Evolutionary conservation across 2,329 filamentous ascomycete genomes (phyloP).

Genomic region (Colletotrichum sp.): DNA sequence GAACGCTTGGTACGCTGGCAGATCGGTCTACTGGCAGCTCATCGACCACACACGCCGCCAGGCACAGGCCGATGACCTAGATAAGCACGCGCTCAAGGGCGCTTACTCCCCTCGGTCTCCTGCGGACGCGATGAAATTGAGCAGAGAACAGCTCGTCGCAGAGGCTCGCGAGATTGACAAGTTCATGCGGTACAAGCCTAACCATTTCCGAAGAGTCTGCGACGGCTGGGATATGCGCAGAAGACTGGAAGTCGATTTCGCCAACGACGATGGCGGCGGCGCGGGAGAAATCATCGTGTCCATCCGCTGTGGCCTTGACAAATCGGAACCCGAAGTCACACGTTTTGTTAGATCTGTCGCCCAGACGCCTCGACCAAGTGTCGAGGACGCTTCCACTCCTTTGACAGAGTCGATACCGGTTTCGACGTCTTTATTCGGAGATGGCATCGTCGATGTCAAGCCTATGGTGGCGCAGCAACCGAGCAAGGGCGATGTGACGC

Average conservation of each 20-base stretch:
- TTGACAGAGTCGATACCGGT: not conserved
- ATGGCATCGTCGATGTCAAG: not conserved
- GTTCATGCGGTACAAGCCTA: constrained; percentile 74
- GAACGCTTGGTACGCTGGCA: constrained; percentile 80
- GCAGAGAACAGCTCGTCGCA: constrained; percentile 70
- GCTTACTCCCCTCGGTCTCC: constrained; percentile 84
- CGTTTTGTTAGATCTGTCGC: constrained; percentile 46
- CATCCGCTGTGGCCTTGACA: constrained; percentile 73
- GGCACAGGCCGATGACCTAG: constrained; percentile 75
- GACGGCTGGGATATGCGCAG: constrained; percentile 93
- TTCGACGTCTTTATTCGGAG: constrained; percentile 33
- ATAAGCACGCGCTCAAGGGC: constrained; percentile 69
- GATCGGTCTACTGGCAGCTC: constrained; percentile 80
- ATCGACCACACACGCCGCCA: constrained; percentile 78
- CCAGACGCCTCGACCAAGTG: not conserved
- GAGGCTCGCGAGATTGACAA: constrained; percentile 85
- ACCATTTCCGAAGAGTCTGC: constrained; percentile 79
- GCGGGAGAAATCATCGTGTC: constrained; percentile 81
- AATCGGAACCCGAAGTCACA: constrained; percentile 52
- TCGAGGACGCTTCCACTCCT: not conserved
- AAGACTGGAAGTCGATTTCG: constrained; percentile 86
- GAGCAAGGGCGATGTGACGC: not conserved
- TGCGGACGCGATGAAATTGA: constrained; percentile 74
- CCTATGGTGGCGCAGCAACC: not conserved
- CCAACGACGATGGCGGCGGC: constrained; percentile 75